phyloP scores from a whole-genome alignment of 495 filamentous ascomycete genomes.

The Letharia columbiana region DNA sequence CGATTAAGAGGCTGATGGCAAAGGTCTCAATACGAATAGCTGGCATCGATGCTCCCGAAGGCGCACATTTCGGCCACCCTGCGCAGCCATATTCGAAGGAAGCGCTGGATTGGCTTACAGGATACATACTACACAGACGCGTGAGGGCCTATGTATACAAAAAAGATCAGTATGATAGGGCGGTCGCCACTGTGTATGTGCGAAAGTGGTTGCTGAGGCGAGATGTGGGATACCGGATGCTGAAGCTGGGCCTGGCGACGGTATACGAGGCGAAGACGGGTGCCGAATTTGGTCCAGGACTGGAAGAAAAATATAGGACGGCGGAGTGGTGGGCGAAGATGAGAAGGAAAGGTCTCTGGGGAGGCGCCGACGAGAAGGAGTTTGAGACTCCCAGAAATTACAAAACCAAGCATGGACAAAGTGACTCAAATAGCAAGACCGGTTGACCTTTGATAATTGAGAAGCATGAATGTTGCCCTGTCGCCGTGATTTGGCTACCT shows the following conservation, averaged over 20 bases:
- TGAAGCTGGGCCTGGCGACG: conserved; percentile 72
- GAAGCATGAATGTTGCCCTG: not conserved
- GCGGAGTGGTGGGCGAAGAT: conserved; percentile 65
- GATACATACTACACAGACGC: conserved; percentile 60
- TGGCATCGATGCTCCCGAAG: conserved; percentile 86
- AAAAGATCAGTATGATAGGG: conserved; percentile 84
- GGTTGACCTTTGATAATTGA: not conserved
- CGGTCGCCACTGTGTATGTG: conserved; percentile 79
- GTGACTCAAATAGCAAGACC: not conserved
- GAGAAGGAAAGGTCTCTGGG: conserved; percentile 71
- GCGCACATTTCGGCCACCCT: conserved; percentile 81
- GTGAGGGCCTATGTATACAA: conserved; percentile 73
- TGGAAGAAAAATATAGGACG: conserved; percentile 55
- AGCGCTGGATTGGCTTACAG: conserved; percentile 66
- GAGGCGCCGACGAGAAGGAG: conserved; percentile 36
- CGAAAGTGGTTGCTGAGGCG: conserved; percentile 49
- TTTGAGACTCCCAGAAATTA: conserved; percentile 80
- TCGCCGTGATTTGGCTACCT: not conserved
- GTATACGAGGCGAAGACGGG: conserved; percentile 87
- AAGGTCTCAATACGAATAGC: conserved; percentile 78
- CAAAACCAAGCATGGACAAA: conserved; percentile 49
- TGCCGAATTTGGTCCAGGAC: conserved; percentile 64
- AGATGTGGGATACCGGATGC: conserved; percentile 86
- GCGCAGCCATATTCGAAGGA: conserved; percentile 78
- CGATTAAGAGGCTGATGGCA: conserved; percentile 8